Percentiles rank a stretch among this genome's conserved stretches.
Conservation (phyloP, 805 yeast species). For the Saccharomyces jurei region DNA sequence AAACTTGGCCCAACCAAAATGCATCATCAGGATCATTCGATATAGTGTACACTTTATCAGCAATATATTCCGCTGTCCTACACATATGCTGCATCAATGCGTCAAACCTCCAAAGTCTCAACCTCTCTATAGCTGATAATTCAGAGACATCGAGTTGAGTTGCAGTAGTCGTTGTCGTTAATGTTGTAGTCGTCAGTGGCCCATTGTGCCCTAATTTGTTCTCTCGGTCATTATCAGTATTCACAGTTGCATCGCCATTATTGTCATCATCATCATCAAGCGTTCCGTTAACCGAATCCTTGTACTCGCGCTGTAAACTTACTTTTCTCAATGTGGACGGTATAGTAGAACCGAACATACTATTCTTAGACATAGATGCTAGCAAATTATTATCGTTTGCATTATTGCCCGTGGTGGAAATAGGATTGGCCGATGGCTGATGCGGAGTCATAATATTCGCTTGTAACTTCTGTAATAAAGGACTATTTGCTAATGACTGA, state of each 20-base stretch:
- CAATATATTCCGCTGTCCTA: conserved; percentile 81
- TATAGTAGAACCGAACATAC: conserved; percentile 22
- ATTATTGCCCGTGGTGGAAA: neutral
- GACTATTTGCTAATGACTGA: conserved; percentile 18
- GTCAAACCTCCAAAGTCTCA: conserved; percentile 88
- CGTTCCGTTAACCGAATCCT: conserved; percentile 8
- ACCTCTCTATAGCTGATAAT: conserved; percentile 68
- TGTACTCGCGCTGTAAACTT: conserved; percentile 18
- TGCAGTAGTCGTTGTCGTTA: conserved; percentile 12
- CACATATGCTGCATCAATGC: conserved; percentile 89
- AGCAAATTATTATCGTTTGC: conserved; percentile 10
- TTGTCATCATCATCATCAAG: conserved; percentile 1
- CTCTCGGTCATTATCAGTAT: neutral
- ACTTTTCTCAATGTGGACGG: conserved; percentile 28
- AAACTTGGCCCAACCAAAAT: conserved; percentile 91
- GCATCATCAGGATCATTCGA: conserved; percentile 90
- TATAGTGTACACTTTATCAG: conserved; percentile 78
- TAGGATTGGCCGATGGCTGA: conserved; percentile 1
- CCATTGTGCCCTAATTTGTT: conserved; percentile 3
- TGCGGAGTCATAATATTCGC: conserved; percentile 31
- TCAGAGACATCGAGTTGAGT: conserved; percentile 22
- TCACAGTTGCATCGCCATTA: conserved; percentile 1
- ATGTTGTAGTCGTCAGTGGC: conserved; percentile 16
- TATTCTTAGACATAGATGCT: conserved; percentile 21
- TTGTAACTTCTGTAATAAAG: conserved; percentile 14